phyloP scores from a whole-genome alignment of 441 rosid species.

The Pelargonium myrrhifolium region DNA sequence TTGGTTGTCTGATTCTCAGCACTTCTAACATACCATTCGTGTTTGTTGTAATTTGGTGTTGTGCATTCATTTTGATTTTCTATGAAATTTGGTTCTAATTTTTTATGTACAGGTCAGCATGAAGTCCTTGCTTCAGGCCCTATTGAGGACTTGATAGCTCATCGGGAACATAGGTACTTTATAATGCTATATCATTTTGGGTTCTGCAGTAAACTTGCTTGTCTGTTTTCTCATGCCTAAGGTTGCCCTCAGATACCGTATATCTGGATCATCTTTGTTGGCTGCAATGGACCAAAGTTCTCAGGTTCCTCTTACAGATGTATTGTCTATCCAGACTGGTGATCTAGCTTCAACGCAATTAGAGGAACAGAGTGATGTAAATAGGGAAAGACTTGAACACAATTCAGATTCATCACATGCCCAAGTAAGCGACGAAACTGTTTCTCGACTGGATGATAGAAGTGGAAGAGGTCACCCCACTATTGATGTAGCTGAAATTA shows the following conservation, averaged over 20 bases:
- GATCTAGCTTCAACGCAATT: constrained; percentile 34
- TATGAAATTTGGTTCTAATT: not conserved
- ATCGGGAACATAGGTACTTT: constrained; percentile 89
- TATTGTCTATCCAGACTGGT: constrained; percentile 46
- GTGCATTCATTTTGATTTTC: not conserved
- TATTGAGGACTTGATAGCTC: constrained; percentile 97
- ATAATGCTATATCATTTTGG: constrained; percentile 13
- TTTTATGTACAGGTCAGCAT: constrained; percentile 66
- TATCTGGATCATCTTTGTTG: constrained; percentile 88
- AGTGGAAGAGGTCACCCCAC: constrained; percentile 79
- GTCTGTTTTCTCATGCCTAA: constrained; percentile 17
- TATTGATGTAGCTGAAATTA: constrained; percentile 95
- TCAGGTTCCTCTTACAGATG: constrained; percentile 65
- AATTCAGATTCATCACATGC: constrained; percentile 38
- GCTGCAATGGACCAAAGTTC: constrained; percentile 99
- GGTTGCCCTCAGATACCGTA: constrained; percentile 75
- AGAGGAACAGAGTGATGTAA: constrained; percentile 56
- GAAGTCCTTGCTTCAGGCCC: constrained; percentile 99
- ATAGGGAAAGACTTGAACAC: constrained; percentile 37
- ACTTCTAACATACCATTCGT: too few species aligned
- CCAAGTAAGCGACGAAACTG: constrained; percentile 56
- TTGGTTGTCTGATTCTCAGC: not conserved
- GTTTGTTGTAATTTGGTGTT: too few species aligned
- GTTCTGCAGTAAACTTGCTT: constrained; percentile 12
- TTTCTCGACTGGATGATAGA: constrained; percentile 78